Conservation (phyloP, 2,329 filamentous ascomycete species). For the Fusarium praegraminearum region DNA sequence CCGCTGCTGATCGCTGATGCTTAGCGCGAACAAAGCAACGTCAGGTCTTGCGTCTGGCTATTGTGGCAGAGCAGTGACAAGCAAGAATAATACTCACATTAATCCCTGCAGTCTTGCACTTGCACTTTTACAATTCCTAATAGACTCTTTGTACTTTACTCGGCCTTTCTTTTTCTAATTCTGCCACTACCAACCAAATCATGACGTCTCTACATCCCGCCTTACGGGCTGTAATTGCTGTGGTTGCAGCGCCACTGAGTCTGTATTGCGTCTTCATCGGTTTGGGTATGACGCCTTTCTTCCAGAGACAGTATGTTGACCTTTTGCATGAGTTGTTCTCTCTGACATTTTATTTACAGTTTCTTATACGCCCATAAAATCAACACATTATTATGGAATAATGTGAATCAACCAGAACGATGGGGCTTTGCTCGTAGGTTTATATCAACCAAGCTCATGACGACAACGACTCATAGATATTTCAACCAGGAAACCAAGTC, state of each 20-base stretch:
- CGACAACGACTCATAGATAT: slow-evolving; percentile 13
- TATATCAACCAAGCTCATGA: background rate
- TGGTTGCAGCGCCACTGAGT: slow-evolving; percentile 69
- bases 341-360: slow-evolving; percentile 58
- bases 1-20: slow-evolving; percentile 30
- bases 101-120: slow-evolving; percentile 1
- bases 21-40: slow-evolving; percentile 43
- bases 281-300: slow-evolving; percentile 72
- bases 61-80: background rate
- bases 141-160: background rate
- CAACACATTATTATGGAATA: slow-evolving; percentile 76
- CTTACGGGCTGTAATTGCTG: slow-evolving; percentile 57
- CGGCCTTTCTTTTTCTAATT: background rate
- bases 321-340: too few relatives aligned
- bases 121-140: background rate
- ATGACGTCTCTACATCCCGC: slow-evolving; percentile 45
- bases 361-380: slow-evolving; percentile 87
- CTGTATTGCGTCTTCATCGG: slow-evolving; percentile 76
- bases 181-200: background rate
- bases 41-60: slow-evolving; percentile 24
- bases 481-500: slow-evolving; percentile 79
- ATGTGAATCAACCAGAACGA: slow-evolving; percentile 80
- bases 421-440: slow-evolving; percentile 85
- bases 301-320: slow-evolving; percentile 79
- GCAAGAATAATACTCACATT: background rate